Conservation (phyloP, 345 rosid genomes). For the Brassica juncea region DNA sequence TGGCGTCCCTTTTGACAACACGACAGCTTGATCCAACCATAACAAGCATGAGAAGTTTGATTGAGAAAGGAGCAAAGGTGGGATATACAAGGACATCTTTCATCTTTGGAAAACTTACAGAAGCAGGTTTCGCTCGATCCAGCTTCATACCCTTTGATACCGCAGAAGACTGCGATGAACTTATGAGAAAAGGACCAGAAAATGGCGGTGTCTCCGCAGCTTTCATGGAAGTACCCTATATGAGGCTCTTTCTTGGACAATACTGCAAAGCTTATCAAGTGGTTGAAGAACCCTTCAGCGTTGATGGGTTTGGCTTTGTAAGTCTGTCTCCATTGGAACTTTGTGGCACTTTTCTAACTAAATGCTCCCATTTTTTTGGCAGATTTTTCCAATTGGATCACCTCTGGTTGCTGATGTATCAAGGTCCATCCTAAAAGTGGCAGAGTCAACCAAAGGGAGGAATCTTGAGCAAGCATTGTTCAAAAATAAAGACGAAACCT, state of each 20-base stretch:
- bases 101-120: slow-evolving; percentile 37
- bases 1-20: slow-evolving; percentile 61
- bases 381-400: slow-evolving; percentile 54
- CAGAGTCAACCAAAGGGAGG: slow-evolving; percentile 35
- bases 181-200: slow-evolving; percentile 41
- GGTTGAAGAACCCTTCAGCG: slow-evolving; percentile 42
- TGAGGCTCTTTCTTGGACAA: slow-evolving; percentile 43
- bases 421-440: slow-evolving; percentile 46
- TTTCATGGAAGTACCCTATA: slow-evolving; percentile 42
- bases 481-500: slow-evolving; percentile 16
- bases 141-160: slow-evolving; percentile 23
- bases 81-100: slow-evolving; percentile 52
- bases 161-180: slow-evolving; percentile 36
- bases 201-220: slow-evolving; percentile 51
- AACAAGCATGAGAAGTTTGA: slow-evolving; percentile 44
- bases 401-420: slow-evolving; percentile 52
- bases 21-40: slow-evolving; percentile 54
- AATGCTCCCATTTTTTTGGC: background rate
- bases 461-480: slow-evolving; percentile 39
- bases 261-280: slow-evolving; percentile 44
- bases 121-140: slow-evolving; percentile 31
- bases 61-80: slow-evolving; percentile 41
- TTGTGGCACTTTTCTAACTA: background rate
- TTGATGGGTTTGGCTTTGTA: slow-evolving; percentile 55
- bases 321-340: background rate